Conservation (phyloP, 768 basidiomycete genomes). For the Epithele typhae region DNA sequence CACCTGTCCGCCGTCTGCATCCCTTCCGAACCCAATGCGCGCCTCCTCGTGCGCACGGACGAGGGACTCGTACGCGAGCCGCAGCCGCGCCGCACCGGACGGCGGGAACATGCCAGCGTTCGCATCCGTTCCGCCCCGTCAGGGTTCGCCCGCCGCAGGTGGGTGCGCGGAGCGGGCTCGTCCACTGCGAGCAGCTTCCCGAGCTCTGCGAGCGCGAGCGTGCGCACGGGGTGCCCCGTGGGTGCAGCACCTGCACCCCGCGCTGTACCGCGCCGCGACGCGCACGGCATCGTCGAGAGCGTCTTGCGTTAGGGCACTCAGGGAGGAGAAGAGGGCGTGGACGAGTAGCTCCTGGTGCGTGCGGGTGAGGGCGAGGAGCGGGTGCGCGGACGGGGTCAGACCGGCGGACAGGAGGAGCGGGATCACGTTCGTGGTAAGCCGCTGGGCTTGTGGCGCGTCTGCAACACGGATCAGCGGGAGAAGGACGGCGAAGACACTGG, state of each 20-base stretch:
- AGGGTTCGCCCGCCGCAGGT: background rate
- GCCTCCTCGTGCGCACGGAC: slow-evolving; percentile 58
- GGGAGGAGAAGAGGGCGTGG: slow-evolving; percentile 35
- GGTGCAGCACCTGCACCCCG: slow-evolving; percentile 53
- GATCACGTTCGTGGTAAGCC: slow-evolving; percentile 60
- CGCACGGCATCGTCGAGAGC: slow-evolving; percentile 61
- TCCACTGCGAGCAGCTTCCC: slow-evolving; percentile 81
- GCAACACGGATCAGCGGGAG: too few relatives aligned
- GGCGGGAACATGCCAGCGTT: slow-evolving; percentile 55
- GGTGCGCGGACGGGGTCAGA: slow-evolving; percentile 66
- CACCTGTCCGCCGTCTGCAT: slow-evolving; percentile 67
- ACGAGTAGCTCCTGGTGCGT: slow-evolving; percentile 69
- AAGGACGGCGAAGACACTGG: too few relatives aligned
- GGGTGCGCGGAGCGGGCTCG: slow-evolving; percentile 53
- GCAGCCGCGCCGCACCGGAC: slow-evolving; percentile 58
- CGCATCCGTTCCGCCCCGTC: too few relatives aligned
- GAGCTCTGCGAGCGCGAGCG: slow-evolving; percentile 70
- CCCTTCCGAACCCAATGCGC: slow-evolving; percentile 64
- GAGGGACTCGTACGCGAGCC: slow-evolving; percentile 61
- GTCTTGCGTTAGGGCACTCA: slow-evolving; percentile 37
- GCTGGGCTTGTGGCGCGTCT: slow-evolving; percentile 58
- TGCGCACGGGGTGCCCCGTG: slow-evolving; percentile 73
- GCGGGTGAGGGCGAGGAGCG: slow-evolving; percentile 70
- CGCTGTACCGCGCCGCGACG: slow-evolving; percentile 46
- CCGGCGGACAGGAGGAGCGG: slow-evolving; percentile 57